Evolutionary conservation across 2,329 filamentous ascomycete genomes (phyloP).

Genomic region (Fusarium poae): DNA sequence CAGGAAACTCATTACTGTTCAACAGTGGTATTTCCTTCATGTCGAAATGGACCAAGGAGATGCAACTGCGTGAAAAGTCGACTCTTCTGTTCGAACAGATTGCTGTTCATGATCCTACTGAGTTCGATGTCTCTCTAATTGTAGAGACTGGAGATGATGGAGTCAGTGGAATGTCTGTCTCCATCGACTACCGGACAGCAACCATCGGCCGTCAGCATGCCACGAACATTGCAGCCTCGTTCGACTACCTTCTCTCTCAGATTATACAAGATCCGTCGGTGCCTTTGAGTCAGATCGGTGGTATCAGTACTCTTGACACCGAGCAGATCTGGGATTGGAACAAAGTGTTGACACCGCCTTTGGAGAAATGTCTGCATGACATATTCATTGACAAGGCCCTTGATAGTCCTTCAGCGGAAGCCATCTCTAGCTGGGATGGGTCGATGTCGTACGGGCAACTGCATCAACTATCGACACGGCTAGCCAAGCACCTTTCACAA

Average conservation of each 20-base stretch:
- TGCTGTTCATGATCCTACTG: not conserved
- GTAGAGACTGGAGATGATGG: not conserved
- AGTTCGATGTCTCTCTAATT: not conserved
- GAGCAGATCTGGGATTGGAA: not conserved
- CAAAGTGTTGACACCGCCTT: not conserved
- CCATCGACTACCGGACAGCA: not conserved
- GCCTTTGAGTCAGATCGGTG: not conserved
- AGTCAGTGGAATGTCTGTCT: not conserved
- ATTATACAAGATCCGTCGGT: not conserved
- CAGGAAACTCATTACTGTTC: not conserved
- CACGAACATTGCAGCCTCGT: not conserved
- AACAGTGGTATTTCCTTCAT: conserved; percentile 1
- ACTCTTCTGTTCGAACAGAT: not conserved
- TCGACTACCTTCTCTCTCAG: not conserved
- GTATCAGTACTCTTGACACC: not conserved
- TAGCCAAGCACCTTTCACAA: not conserved
- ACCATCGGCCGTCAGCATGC: not conserved
- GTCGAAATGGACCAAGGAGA: not conserved
- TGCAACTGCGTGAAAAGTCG: not conserved
- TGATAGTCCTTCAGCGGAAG: not conserved
- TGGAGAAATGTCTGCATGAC: not conserved
- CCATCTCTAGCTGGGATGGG: not conserved
- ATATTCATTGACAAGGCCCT: not conserved
- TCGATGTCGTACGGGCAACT: not conserved
- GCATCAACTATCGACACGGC: not conserved